Evolutionary conservation across 2,329 filamentous ascomycete species (phyloP).

Genomic region (Aspergillus sergii): DNA sequence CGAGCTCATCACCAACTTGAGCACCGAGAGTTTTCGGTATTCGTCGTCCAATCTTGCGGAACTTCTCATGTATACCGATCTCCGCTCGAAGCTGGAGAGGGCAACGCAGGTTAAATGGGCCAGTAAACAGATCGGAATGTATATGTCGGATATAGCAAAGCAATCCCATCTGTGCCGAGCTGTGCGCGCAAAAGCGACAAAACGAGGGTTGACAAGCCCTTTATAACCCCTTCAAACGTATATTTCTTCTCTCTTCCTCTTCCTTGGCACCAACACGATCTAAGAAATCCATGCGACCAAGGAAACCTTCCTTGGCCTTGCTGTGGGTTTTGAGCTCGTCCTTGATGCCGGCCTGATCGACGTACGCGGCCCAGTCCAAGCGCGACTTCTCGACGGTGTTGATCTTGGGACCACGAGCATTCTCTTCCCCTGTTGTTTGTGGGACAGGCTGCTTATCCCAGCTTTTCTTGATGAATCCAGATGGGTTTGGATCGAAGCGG

Average conservation of each 20-base stretch:
- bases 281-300: slow-evolving; percentile 65
- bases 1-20: neutral
- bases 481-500: slow-evolving; percentile 50
- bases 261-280: slow-evolving; percentile 57
- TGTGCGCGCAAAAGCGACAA: neutral
- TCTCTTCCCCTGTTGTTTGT: slow-evolving; percentile 27
- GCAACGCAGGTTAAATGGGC: neutral
- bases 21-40: neutral
- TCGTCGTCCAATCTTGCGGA: neutral
- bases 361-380: slow-evolving; percentile 66
- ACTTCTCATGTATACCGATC: neutral
- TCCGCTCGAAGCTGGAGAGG: neutral
- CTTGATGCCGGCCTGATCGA: slow-evolving; percentile 62
- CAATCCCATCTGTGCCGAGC: neutral
- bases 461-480: slow-evolving; percentile 46
- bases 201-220: neutral
- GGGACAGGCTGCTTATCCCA: slow-evolving; percentile 43
- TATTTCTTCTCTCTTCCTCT: slow-evolving; percentile 59
- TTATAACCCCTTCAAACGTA: slow-evolving; percentile 49
- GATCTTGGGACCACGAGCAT: slow-evolving; percentile 58
- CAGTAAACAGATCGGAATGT: neutral
- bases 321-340: slow-evolving; percentile 64
- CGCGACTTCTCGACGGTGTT: slow-evolving; percentile 69
- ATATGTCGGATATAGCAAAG: neutral
- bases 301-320: slow-evolving; percentile 63